phyloP scores from a whole-genome alignment of 2,329 filamentous ascomycete species.

The Trichoderma asperellum region DNA sequence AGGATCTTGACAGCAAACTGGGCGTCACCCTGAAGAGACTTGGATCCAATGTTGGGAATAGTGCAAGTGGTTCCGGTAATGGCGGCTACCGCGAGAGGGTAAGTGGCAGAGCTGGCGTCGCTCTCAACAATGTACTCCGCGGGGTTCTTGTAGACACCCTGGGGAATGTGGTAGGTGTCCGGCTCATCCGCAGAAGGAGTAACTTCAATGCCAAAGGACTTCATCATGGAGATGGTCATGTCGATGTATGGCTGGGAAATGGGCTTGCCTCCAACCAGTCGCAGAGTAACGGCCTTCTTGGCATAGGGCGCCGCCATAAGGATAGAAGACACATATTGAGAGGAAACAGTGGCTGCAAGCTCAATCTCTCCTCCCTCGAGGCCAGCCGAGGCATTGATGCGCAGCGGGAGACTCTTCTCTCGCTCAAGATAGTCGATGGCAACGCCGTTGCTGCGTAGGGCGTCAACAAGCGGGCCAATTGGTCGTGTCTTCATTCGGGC shows the following conservation, averaged over 20 bases:
- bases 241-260: slow-evolving; percentile 98
- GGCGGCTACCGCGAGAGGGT: slow-evolving; percentile 89
- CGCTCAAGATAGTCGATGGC: slow-evolving; percentile 83
- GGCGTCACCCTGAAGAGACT: slow-evolving; percentile 91
- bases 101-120: slow-evolving; percentile 96
- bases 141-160: slow-evolving; percentile 81
- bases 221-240: slow-evolving; percentile 99
- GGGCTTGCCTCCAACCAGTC: slow-evolving; percentile 91
- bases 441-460: slow-evolving; percentile 85
- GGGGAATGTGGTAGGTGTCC: slow-evolving; percentile 92
- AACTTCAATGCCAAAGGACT: slow-evolving; percentile 82
- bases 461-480: slow-evolving; percentile 90
- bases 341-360: slow-evolving; percentile 91
- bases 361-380: slow-evolving; percentile 87
- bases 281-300: slow-evolving; percentile 87
- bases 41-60: slow-evolving; percentile 91
- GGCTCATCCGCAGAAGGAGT: slow-evolving; percentile 74
- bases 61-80: slow-evolving; percentile 96
- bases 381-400: slow-evolving; percentile 79
- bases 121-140: slow-evolving; percentile 89
- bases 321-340: slow-evolving; percentile 97
- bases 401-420: slow-evolving; percentile 80
- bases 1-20: slow-evolving; percentile 91
- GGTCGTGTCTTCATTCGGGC: slow-evolving; percentile 94
- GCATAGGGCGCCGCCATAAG: slow-evolving; percentile 97